A percentile compares a stretch with the other conserved stretches of the same genome.
phyloP scores from a whole-genome alignment of 306 rosid genomes.

The Pterocarpus santalinus region DNA sequence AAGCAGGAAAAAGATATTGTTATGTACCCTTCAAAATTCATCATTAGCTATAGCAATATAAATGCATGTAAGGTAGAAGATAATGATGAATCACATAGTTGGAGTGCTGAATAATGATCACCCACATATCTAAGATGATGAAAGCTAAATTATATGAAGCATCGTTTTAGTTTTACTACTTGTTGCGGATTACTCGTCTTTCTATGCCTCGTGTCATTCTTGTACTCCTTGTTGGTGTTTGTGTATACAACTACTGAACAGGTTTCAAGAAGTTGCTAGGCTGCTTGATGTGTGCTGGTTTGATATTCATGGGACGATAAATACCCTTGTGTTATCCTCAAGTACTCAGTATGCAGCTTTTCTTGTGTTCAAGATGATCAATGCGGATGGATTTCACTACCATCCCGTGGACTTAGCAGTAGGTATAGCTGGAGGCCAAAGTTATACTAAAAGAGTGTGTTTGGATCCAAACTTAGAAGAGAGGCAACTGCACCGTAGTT shows the following conservation, averaged over 20 bases:
- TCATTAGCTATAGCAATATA: no score
- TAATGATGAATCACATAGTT: neutral
- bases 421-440: slow-evolving; percentile 35
- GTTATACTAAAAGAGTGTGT: slow-evolving; percentile 31
- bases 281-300: slow-evolving; percentile 62
- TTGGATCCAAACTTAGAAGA: neutral
- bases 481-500: no score
- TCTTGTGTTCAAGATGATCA: slow-evolving; percentile 58
- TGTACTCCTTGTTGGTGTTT: neutral
- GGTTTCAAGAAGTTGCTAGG: slow-evolving; percentile 63
- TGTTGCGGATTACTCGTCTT: neutral
- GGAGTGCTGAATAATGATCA: neutral
- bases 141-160: neutral
- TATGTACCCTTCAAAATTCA: no score
- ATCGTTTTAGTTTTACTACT: neutral
- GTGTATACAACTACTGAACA: slow-evolving; percentile 9
- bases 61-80: neutral
- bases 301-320: slow-evolving; percentile 61
- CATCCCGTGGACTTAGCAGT: slow-evolving; percentile 47
- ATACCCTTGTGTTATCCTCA: slow-evolving; percentile 51
- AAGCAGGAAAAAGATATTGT: no score
- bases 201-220: neutral
- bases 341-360: slow-evolving; percentile 59
- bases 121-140: neutral
- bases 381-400: slow-evolving; percentile 47